Percentiles rank a stretch among this genome's conserved stretches.
Evolutionary conservation across 1,139 yeast species (phyloP).

Genomic region (Taiozyma onychis): DNA sequence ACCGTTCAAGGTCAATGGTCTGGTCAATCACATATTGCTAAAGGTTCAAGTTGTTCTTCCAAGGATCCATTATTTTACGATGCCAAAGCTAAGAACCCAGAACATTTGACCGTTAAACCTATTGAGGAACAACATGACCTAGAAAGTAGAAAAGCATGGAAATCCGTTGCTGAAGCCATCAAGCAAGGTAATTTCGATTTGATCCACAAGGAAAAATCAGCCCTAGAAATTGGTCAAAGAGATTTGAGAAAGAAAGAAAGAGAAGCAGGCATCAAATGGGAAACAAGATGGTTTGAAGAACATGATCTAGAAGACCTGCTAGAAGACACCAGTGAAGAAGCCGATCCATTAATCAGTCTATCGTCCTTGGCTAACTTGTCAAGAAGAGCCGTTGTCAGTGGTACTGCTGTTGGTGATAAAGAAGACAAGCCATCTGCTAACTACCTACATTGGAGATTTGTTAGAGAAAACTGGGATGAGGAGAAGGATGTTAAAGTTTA

Average conservation of each 20-base stretch:
- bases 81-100: slow-evolving; percentile 47
- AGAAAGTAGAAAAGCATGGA: slow-evolving; percentile 86
- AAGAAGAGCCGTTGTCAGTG: slow-evolving; percentile 61
- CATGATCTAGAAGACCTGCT: slow-evolving; percentile 38
- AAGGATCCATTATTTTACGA: slow-evolving; percentile 57
- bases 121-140: slow-evolving; percentile 66
- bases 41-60: slow-evolving; percentile 23
- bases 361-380: slow-evolving; percentile 53
- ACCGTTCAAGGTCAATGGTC: slow-evolving; percentile 94
- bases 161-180: slow-evolving; percentile 82
- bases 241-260: slow-evolving; percentile 68
- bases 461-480: slow-evolving; percentile 46
- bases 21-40: slow-evolving; percentile 49
- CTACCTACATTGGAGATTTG: slow-evolving; percentile 66
- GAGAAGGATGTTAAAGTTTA: slow-evolving; percentile 47
- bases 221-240: slow-evolving; percentile 79
- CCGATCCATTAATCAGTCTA: slow-evolving; percentile 46
- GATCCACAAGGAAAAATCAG: slow-evolving; percentile 68
- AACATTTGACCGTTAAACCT: slow-evolving; percentile 67
- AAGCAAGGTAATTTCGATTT: slow-evolving; percentile 64
- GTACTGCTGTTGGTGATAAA: slow-evolving; percentile 49
- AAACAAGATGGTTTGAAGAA: slow-evolving; percentile 70
- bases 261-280: slow-evolving; percentile 60
- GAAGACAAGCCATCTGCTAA: slow-evolving; percentile 37
- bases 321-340: slow-evolving; percentile 15